These are phyloP conservation scores for Thermothelomyces thermophilus DNA, from an alignment of 2,329 filamentous ascomycete genomes.

Conservation along the genomic window DNA sequence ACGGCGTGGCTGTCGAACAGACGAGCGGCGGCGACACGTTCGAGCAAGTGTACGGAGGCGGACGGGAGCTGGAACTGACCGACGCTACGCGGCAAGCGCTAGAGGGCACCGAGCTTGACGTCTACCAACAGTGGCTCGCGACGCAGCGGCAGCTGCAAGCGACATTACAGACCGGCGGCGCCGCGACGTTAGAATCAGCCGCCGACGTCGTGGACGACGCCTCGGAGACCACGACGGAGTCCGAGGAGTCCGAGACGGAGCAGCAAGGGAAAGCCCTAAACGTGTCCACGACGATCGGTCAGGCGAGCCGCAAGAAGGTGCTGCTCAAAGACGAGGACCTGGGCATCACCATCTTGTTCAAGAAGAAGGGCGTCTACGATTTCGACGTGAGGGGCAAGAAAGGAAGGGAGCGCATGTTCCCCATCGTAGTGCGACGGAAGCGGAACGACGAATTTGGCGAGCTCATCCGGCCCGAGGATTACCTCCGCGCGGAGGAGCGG, in stretches of 20 bases:
- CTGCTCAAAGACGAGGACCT: constrained; percentile 84
- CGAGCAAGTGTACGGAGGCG: constrained; percentile 60
- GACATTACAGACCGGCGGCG: constrained; percentile 64
- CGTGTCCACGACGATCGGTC: constrained; percentile 75
- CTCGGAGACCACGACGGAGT: constrained; percentile 77
- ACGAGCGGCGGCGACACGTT: constrained; percentile 49
- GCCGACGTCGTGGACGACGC: constrained; percentile 75
- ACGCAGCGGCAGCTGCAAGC: constrained; percentile 82
- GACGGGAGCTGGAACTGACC: constrained; percentile 53
- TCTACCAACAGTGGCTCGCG: constrained; percentile 90
- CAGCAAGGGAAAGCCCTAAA: constrained; percentile 90
- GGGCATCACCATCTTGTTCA: constrained; percentile 82
- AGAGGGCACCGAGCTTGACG: constrained; percentile 65
- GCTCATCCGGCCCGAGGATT: constrained; percentile 88
- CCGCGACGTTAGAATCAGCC: constrained; percentile 60
- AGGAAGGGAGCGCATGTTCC: constrained; percentile 87
- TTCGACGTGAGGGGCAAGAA: constrained; percentile 88
- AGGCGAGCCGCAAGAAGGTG: constrained; percentile 77
- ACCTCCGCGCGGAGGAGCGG: constrained; percentile 83
- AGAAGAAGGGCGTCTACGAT: constrained; percentile 85
- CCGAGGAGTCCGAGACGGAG: constrained; percentile 82
- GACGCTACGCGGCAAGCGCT: constrained; percentile 59
- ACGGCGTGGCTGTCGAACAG: constrained; percentile 56
- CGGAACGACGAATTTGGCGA: constrained; percentile 90
- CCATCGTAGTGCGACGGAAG: constrained; percentile 71